Evolutionary conservation across 306 rosid genomes (phyloP), one percentile per base, ranked within the genome.

Genomic region (Comarum palustre): DNA sequence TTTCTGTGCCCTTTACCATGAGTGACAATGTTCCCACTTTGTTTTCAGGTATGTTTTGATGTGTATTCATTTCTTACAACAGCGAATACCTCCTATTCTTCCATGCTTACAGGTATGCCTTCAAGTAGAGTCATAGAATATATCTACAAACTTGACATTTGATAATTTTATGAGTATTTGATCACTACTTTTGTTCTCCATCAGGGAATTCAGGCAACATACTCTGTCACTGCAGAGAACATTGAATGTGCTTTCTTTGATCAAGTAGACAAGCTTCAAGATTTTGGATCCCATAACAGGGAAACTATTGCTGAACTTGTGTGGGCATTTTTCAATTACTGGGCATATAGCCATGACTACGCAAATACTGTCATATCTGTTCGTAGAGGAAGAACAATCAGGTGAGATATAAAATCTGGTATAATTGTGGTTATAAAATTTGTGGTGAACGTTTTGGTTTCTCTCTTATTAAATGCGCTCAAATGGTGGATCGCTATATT

Each of bases 301-400:
- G 96, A 94, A 81, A 80, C 86, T 1, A 81, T 94, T 83, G 86
- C 90, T 79, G 92, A 84, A 66, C 96, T 94, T 47, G 97, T 94
- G 77, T 88, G 97, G 97, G 96, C 84, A 8, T 94, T 94, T 84
- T 94, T 94, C 89, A 77, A 83, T 77, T 91, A 94, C 77, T 94
- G 99, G 99, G 99, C 99, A 27, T 94, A 89, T 79, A 39, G 87
- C 69, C 99, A 94, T 82, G 99, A 94, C 78, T 94, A 89, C 41
- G 82, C 97, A 54, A 84, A 84, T 72, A 25, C 94, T 4, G 99
- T 94, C 63, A 78, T 94, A 81, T 94, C 99, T 57, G 89, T 94
- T 8, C 99, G 99, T 68, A 82, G 89, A 4, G 96, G 94, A 89
- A 83, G 79, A 70, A 76, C 86, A 77, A 75, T 91, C 84, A 94